A percentile compares a stretch with the other conserved stretches of the same genome.
phyloP scores from a whole-genome alignment of 805 yeast genomes.

The Lachancea nothofagi region DNA sequence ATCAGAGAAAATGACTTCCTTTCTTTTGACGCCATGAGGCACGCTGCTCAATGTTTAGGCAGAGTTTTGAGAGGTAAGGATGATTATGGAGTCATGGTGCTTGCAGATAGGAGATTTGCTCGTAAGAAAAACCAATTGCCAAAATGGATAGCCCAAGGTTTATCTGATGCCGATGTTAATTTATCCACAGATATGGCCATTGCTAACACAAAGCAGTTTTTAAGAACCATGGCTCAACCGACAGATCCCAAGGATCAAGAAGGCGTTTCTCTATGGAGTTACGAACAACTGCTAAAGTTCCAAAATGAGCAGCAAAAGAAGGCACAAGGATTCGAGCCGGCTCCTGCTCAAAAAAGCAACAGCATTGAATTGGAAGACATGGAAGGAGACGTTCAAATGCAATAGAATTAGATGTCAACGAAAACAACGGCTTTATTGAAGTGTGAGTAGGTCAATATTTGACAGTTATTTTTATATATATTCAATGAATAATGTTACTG shows the following conservation, averaged over 20 bases:
- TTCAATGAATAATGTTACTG: neutral
- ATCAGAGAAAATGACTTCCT: conserved; percentile 90
- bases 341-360: conserved; percentile 15
- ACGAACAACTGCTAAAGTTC: conserved; percentile 54
- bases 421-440: too few relatives aligned
- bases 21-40: conserved; percentile 99
- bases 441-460: too few relatives aligned
- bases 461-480: neutral
- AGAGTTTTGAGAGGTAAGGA: conserved; percentile 96
- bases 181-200: conserved; percentile 96
- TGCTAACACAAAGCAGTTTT: conserved; percentile 86
- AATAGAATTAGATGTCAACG: conserved; percentile 2
- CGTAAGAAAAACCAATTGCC: conserved; percentile 85
- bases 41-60: conserved; percentile 98
- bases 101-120: conserved; percentile 90
- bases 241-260: conserved; percentile 83
- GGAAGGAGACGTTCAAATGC: conserved; percentile 19
- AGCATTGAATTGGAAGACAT: conserved; percentile 19
- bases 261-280: conserved; percentile 90
- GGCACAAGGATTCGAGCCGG: conserved; percentile 14
- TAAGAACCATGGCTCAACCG: conserved; percentile 93
- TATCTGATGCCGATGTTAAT: conserved; percentile 85
- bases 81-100: conserved; percentile 97
- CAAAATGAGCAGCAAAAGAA: conserved; percentile 47
- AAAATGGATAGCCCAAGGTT: conserved; percentile 93